Evolutionary conservation across 345 rosid species (phyloP).

Genomic region (Anastatica hierochuntica): DNA sequence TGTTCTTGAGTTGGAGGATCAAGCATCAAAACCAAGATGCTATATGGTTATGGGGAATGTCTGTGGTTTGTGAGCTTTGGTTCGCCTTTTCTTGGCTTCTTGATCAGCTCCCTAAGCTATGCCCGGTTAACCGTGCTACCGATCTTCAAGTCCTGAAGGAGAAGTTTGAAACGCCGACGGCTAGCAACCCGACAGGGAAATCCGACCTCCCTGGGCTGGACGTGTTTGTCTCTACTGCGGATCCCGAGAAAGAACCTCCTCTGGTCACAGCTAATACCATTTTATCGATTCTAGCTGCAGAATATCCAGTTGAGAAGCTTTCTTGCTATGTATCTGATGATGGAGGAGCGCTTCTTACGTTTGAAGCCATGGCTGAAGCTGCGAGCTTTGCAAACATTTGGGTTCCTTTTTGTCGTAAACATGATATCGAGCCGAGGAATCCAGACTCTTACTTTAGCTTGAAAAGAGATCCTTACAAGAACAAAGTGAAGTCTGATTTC

Average conservation of each 20-base stretch:
- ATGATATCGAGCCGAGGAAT: slow-evolving; percentile 83
- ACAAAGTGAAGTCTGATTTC: slow-evolving; percentile 76
- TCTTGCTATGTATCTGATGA: slow-evolving; percentile 98
- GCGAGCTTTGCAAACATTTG: slow-evolving; percentile 90
- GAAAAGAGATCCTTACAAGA: slow-evolving; percentile 95
- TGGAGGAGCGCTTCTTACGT: slow-evolving; percentile 94
- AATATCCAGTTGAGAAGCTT: slow-evolving; percentile 93
- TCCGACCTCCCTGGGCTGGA: slow-evolving; percentile 96
- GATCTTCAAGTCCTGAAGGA: slow-evolving; percentile 90
- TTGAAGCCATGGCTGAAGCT: slow-evolving; percentile 99
- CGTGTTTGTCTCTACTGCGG: slow-evolving; percentile 92
- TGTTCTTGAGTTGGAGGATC: slow-evolving; percentile 80
- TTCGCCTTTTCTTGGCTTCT: slow-evolving; percentile 98
- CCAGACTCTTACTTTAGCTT: slow-evolving; percentile 89
- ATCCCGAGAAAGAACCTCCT: slow-evolving; percentile 99
- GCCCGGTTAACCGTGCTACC: slow-evolving; percentile 77
- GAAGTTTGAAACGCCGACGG: slow-evolving; percentile 73
- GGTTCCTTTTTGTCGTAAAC: slow-evolving; percentile 98
- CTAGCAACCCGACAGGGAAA: slow-evolving; percentile 71
- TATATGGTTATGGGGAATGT: slow-evolving; percentile 98
- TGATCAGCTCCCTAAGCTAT: slow-evolving; percentile 92
- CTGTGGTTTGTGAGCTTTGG: slow-evolving; percentile 95
- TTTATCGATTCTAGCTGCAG: slow-evolving; percentile 83
- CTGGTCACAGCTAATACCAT: slow-evolving; percentile 96
- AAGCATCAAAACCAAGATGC: slow-evolving; percentile 58